phyloP scores from a whole-genome alignment of 345 rosid species.

The Schrenkiella parvula region DNA sequence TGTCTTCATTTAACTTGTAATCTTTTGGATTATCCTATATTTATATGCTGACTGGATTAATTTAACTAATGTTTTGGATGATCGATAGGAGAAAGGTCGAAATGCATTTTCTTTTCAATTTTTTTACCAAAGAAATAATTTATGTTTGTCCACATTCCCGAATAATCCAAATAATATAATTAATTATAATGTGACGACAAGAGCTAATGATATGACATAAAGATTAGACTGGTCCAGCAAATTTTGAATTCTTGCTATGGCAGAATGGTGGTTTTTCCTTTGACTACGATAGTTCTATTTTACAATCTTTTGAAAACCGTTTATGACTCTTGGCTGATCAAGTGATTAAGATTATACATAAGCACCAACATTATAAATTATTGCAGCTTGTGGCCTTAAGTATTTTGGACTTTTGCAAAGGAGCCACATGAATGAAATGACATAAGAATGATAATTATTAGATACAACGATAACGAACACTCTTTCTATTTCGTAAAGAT shows the following conservation, averaged over 20 bases:
- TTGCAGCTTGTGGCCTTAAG: not conserved
- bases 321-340: not conserved
- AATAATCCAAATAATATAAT: constrained; percentile 9
- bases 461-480: too few species aligned
- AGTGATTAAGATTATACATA: not conserved
- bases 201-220: constrained; percentile 35
- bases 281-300: not conserved
- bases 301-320: not conserved
- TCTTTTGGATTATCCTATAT: not conserved
- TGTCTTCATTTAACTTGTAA: not conserved
- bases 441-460: not conserved
- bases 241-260: constrained; percentile 14
- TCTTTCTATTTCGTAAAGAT: too few species aligned
- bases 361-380: not conserved
- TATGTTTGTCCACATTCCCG: not conserved
- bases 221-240: constrained; percentile 28
- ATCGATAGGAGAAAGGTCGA: constrained; percentile 24
- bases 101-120: not conserved
- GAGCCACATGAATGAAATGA: not conserved
- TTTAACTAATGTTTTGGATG: not conserved
- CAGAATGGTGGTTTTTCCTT: not conserved
- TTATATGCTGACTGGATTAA: not conserved
- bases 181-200: constrained; percentile 25
- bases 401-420: not conserved
- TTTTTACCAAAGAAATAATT: not conserved